Evolutionary conservation across 2,329 filamentous ascomycete species (phyloP).

Genomic region (Nigrospora sphaerica): DNA sequence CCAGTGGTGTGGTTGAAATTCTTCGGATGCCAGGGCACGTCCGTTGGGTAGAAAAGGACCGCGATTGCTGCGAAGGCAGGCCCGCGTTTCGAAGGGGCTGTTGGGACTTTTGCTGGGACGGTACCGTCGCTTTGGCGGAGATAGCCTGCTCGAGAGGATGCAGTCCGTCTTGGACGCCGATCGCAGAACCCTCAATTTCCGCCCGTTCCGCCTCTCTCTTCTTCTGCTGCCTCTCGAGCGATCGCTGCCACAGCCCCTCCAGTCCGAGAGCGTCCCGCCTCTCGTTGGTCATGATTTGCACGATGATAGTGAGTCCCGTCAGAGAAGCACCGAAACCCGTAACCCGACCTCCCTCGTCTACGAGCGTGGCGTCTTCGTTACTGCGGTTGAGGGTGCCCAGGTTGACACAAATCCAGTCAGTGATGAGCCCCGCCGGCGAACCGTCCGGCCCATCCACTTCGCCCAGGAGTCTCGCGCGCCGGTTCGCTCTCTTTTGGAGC

Average conservation of each 20-base stretch:
- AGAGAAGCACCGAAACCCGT: constrained; percentile 66
- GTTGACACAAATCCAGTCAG: constrained; percentile 95
- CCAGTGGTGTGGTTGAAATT: no score
- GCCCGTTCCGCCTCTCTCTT: background rate
- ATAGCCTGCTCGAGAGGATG: constrained; percentile 11
- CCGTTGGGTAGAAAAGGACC: no score
- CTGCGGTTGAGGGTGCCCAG: constrained; percentile 62
- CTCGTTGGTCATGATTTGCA: constrained; percentile 51
- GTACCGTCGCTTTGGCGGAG: constrained; percentile 3
- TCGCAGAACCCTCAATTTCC: background rate
- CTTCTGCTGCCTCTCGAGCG: constrained; percentile 10
- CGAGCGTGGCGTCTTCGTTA: constrained; percentile 32
- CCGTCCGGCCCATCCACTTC: constrained; percentile 51
- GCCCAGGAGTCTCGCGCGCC: constrained; percentile 74
- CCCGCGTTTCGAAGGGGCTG: no score
- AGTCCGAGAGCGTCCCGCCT: constrained; percentile 45
- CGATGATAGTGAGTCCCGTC: constrained; percentile 44
- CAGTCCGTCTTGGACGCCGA: background rate
- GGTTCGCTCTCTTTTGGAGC: constrained; percentile 72
- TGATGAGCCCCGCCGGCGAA: constrained; percentile 79
- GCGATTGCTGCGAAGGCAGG: no score
- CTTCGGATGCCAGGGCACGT: no score
- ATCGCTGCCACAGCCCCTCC: constrained; percentile 43
- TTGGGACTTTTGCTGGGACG: constrained; percentile 1
- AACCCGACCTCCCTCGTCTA: constrained; percentile 48